Evolutionary conservation across 2,329 filamentous ascomycete genomes (phyloP).

Genomic region (Cryphonectria japonica): DNA sequence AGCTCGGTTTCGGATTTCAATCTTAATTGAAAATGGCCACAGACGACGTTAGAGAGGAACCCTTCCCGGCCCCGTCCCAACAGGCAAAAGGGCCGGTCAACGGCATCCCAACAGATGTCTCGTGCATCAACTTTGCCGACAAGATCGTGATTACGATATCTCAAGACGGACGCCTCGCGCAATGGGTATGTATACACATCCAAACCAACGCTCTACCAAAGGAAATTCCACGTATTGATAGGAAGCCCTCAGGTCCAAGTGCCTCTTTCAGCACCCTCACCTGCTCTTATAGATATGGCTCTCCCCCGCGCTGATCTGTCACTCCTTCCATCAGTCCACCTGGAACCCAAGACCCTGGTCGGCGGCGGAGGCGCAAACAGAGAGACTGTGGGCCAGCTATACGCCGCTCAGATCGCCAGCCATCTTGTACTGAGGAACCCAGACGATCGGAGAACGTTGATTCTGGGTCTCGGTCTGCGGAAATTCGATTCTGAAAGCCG

Average conservation of each 20-base stretch:
- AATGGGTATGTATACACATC: conserved; percentile 71
- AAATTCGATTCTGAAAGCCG: conserved; percentile 52
- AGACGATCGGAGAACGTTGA: conserved; percentile 62
- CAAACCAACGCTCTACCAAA: conserved; percentile 28
- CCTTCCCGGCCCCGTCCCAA: conserved; percentile 70
- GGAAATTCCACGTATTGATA: not conserved
- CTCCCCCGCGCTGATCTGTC: conserved; percentile 49
- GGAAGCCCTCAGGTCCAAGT: conserved; percentile 69
- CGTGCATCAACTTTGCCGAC: conserved; percentile 77
- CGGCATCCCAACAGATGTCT: conserved; percentile 72
- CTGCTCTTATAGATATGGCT: conserved; percentile 65
- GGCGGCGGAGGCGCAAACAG: conserved; percentile 80
- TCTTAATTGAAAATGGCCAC: not conserved
- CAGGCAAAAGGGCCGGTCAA: conserved; percentile 65
- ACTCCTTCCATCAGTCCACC: conserved; percentile 75
- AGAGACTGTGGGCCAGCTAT: conserved; percentile 83
- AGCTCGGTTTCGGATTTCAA: not conserved
- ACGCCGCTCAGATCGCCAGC: conserved; percentile 87
- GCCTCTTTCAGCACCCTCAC: conserved; percentile 69
- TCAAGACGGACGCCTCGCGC: conserved; percentile 81
- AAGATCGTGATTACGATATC: conserved; percentile 89
- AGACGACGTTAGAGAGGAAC: conserved; percentile 47
- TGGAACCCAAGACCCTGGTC: conserved; percentile 85
- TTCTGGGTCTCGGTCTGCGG: conserved; percentile 63
- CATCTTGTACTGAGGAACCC: conserved; percentile 74